A percentile compares a stretch with the other conserved stretches of the same genome.
Conservation (phyloP, 73 alveolate genomes). For the Tetrahymena malaccensis region DNA sequence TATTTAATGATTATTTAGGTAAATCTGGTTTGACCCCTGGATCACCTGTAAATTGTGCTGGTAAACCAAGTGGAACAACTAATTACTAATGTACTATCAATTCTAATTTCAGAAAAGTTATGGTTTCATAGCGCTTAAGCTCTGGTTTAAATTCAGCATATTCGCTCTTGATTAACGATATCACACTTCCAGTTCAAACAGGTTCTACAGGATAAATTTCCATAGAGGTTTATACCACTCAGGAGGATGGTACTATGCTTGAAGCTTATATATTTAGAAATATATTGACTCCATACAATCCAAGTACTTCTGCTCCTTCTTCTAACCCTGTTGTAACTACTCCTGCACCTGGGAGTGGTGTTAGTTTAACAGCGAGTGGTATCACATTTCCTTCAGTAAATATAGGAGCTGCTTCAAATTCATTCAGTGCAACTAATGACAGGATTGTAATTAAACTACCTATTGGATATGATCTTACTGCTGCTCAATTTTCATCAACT, state of each 20-base stretch:
- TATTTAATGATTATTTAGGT: background rate
- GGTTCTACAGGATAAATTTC: slow-evolving; percentile 1
- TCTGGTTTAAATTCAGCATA: background rate
- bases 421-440: background rate
- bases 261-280: slow-evolving; percentile 9
- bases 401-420: background rate
- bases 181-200: slow-evolving; percentile 5
- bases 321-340: background rate
- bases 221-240: slow-evolving; percentile 5
- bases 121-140: background rate
- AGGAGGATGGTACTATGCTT: background rate
- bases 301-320: background rate
- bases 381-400: background rate
- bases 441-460: background rate
- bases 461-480: background rate
- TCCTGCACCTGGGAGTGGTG: background rate
- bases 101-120: background rate
- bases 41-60: background rate
- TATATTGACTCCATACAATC: background rate
- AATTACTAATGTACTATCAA: background rate
- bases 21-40: background rate
- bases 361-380: background rate
- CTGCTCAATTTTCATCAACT: background rate
- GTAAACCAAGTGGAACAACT: background rate
- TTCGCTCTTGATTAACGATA: background rate